Evolutionary conservation across 2,329 filamentous ascomycete species (phyloP).

Genomic region (Penicillium sp.): DNA sequence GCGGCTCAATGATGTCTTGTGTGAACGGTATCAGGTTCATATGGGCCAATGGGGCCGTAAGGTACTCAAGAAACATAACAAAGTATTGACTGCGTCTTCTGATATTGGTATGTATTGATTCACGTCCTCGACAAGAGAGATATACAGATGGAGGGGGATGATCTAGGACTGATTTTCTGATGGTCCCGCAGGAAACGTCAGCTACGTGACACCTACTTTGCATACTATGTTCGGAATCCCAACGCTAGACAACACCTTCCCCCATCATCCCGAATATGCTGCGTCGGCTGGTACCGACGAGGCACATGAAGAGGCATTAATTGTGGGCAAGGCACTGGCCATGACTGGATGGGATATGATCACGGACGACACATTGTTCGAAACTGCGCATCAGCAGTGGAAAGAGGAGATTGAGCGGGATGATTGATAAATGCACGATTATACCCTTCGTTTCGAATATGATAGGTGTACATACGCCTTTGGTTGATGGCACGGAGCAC

Average conservation of each 20-base stretch:
- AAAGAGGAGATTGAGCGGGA: slow-evolving; percentile 24
- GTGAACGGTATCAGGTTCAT: slow-evolving; percentile 48
- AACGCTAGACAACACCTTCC: slow-evolving; percentile 38
- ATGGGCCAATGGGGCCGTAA: slow-evolving; percentile 49
- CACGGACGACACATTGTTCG: slow-evolving; percentile 30
- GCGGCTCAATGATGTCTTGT: slow-evolving; percentile 51
- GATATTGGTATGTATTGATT: slow-evolving; percentile 46
- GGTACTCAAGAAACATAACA: slow-evolving; percentile 43
- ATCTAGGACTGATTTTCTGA: background rate
- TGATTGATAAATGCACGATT: slow-evolving; percentile 13
- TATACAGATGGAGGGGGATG: background rate
- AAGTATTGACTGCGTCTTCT: slow-evolving; percentile 49
- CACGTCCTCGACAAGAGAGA: background rate
- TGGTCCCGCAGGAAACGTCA: slow-evolving; percentile 51
- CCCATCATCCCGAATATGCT: slow-evolving; percentile 50
- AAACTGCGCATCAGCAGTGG: slow-evolving; percentile 33
- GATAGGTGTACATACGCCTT: background rate
- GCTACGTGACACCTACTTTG: slow-evolving; percentile 52
- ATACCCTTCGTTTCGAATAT: background rate
- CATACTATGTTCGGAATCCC: slow-evolving; percentile 55
- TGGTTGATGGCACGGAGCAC: background rate
- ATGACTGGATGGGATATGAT: slow-evolving; percentile 41
- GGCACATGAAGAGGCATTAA: slow-evolving; percentile 49
- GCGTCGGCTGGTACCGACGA: slow-evolving; percentile 49
- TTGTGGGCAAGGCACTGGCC: slow-evolving; percentile 53